Evolutionary conservation across 75 land plant species (phyloP).

Genomic region (Pinus tabuliformis): DNA sequence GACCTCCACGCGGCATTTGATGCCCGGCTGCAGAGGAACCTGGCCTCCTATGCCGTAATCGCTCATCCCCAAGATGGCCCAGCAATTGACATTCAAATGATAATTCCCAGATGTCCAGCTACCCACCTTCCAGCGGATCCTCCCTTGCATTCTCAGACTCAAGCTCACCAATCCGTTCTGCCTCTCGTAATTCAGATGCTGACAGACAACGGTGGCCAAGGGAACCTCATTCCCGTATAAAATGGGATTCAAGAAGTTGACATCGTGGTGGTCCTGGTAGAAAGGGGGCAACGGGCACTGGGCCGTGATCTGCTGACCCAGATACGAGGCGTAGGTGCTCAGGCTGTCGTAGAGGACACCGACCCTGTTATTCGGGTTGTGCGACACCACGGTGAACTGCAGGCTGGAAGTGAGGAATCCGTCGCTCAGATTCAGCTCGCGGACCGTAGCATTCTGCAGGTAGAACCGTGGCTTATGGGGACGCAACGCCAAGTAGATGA

Average conservation of each 20-base stretch:
- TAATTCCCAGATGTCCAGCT: conserved; percentile 10
- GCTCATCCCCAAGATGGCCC: conserved; percentile 14
- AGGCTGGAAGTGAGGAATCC: conserved; percentile 40
- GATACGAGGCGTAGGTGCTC: conserved; percentile 35
- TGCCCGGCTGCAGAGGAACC: conserved; percentile 2
- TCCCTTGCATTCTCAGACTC: conserved; percentile 34
- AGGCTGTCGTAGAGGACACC: conserved; percentile 38
- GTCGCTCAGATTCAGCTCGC: conserved; percentile 25
- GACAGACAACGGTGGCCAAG: conserved; percentile 22
- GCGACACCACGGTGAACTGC: conserved; percentile 50
- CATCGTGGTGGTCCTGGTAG: conserved; percentile 45
- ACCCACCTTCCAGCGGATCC: conserved; percentile 41
- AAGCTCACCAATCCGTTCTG: conserved; percentile 34
- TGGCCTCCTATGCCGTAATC: neutral
- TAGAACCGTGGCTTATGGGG: conserved; percentile 37
- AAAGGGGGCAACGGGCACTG: conserved; percentile 20
- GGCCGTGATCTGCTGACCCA: conserved; percentile 42
- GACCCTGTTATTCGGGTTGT: conserved; percentile 50
- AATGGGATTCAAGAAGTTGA: conserved; percentile 40
- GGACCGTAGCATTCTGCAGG: conserved; percentile 36
- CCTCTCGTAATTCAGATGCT: conserved; percentile 30
- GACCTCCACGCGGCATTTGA: neutral
- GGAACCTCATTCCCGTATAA: conserved; percentile 35
- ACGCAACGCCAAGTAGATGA: conserved; percentile 41
- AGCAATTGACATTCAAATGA: conserved; percentile 37